Percentiles rank a stretch among this genome's conserved stretches.
Evolutionary conservation across 2,329 filamentous ascomycete genomes (phyloP).

Genomic region (Berkeleyomyces basicola): DNA sequence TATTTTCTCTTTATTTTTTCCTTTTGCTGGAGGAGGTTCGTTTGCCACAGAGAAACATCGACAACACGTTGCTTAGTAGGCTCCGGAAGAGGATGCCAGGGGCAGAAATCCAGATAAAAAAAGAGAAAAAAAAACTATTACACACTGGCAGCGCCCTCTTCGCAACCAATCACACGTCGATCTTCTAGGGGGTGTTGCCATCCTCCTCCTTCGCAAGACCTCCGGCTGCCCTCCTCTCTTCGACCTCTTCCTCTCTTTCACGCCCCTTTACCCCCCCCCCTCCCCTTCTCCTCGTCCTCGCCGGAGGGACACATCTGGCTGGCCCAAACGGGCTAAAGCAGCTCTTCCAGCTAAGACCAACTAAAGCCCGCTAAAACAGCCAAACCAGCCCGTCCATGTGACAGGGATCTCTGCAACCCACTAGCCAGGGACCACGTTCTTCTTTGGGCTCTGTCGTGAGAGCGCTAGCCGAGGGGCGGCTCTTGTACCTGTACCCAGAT

Average conservation of each 20-base stretch:
- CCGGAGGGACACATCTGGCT: not conserved
- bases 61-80: not conserved
- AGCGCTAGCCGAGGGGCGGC: not conserved
- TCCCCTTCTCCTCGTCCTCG: not conserved
- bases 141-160: not conserved
- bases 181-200: not conserved
- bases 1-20: not conserved
- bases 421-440: not conserved
- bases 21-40: not conserved
- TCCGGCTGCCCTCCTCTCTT: too few species aligned
- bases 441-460: not conserved
- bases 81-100: not conserved
- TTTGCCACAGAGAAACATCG: not conserved
- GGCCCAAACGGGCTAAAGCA: not conserved
- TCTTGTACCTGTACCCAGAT: not conserved
- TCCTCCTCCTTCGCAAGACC: not conserved
- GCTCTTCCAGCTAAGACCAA: not conserved
- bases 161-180: not conserved
- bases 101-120: not conserved
- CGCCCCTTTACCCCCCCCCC: not conserved
- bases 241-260: too few species aligned
- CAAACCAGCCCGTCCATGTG: not conserved
- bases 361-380: not conserved
- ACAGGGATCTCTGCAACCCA: not conserved
- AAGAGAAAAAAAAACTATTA: not conserved